phyloP scores from a whole-genome alignment of 305 asterid species.

The Ajuga reptans region DNA sequence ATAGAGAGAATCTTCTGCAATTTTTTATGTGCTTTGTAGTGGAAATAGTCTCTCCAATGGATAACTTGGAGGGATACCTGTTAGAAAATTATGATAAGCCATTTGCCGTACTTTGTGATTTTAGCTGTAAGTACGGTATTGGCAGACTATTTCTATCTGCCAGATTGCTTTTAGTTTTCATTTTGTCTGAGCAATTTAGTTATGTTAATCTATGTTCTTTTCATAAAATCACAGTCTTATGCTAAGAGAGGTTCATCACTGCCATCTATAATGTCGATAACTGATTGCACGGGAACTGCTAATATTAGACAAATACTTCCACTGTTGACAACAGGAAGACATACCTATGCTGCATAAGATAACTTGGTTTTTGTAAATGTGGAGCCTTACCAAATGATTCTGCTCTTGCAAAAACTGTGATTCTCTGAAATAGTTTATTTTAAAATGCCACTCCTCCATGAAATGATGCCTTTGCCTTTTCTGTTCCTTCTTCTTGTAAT shows the following conservation, averaged over 20 bases:
- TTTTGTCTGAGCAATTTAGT: not conserved
- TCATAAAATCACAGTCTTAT: not conserved
- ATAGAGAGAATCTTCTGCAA: not conserved
- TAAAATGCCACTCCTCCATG: too few relatives aligned
- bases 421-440: not conserved
- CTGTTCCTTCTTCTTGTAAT: conserved; percentile 14
- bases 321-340: not conserved
- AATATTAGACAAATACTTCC: not conserved
- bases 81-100: not conserved
- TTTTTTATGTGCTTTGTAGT: not conserved
- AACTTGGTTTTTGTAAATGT: not conserved
- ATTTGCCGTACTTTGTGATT: not conserved
- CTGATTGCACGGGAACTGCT: not conserved
- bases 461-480: conserved; percentile 10
- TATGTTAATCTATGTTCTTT: not conserved
- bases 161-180: not conserved
- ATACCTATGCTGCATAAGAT: not conserved
- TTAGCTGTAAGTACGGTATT: not conserved
- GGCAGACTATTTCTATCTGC: not conserved
- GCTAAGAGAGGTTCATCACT: not conserved
- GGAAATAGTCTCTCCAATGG: not conserved
- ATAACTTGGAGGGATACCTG: not conserved
- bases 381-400: conserved; percentile 2
- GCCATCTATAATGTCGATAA: not conserved
- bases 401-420: not conserved